These are phyloP conservation scores for Chaetomium strumarium DNA, from an alignment of 2,329 filamentous ascomycete genomes.

Conservation along the genomic window DNA sequence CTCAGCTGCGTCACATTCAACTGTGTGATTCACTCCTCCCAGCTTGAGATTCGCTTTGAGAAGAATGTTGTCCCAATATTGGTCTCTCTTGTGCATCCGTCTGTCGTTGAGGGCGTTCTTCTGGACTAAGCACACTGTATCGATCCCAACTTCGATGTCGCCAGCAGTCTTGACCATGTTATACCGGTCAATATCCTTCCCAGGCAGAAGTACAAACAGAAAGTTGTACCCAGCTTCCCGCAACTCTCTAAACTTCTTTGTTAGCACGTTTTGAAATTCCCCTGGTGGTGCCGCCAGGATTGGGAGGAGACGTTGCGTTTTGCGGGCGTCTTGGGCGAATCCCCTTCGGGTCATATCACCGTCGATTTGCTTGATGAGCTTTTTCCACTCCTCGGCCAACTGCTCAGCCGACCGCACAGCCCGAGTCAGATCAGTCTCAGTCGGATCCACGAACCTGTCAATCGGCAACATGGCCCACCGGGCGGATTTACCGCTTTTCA, in stretches of 20 bases:
- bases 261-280: too few species aligned
- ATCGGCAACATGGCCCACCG: too few species aligned
- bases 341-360: too few species aligned
- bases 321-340: too few species aligned
- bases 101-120: not conserved
- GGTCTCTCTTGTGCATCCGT: too few species aligned
- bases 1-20: not conserved
- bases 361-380: too few species aligned
- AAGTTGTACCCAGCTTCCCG: not conserved
- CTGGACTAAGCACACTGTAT: not conserved
- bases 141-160: not conserved
- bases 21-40: not conserved
- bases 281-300: not conserved
- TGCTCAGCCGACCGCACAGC: too few species aligned
- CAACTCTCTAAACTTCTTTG: not conserved
- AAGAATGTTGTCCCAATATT: not conserved
- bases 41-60: conserved; percentile 3
- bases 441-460: too few species aligned
- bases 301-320: not conserved
- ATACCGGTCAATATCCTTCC: not conserved
- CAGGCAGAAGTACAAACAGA: not conserved
- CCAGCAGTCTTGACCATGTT: not conserved
- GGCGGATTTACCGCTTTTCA: too few species aligned
- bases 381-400: too few species aligned
- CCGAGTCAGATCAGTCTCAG: too few species aligned